phyloP scores from a whole-genome alignment of 352 stramenopile genomes.

The Phytophthora hibernalis region DNA sequence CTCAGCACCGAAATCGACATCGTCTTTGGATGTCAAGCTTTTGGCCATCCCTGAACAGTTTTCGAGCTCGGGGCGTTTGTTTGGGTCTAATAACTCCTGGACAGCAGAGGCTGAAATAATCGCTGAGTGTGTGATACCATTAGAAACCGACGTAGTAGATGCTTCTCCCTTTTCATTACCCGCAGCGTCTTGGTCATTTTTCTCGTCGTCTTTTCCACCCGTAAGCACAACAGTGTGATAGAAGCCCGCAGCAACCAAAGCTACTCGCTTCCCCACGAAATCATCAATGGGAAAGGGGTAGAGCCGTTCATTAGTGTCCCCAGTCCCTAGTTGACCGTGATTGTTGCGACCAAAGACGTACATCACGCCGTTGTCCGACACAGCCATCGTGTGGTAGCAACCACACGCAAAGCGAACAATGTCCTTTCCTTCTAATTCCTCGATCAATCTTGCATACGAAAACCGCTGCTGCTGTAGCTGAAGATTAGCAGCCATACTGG shows the following conservation, averaged over 20 bases:
- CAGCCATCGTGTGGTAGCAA: slow-evolving; percentile 92
- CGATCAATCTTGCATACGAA: slow-evolving; percentile 57
- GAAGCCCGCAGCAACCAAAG: slow-evolving; percentile 91
- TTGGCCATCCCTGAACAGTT: neutral
- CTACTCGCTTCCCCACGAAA: slow-evolving; percentile 91
- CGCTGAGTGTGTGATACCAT: slow-evolving; percentile 14
- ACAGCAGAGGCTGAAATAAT: slow-evolving; percentile 26
- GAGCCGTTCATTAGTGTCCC: slow-evolving; percentile 89
- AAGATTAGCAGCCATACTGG: slow-evolving; percentile 48
- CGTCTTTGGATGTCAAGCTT: neutral
- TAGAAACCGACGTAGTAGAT: neutral
- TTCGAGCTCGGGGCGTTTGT: slow-evolving; percentile 1
- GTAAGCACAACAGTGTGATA: slow-evolving; percentile 94
- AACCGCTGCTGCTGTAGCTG: slow-evolving; percentile 82
- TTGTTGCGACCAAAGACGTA: slow-evolving; percentile 96
- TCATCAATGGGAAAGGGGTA: slow-evolving; percentile 89
- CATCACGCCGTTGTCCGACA: slow-evolving; percentile 90
- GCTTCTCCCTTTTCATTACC: slow-evolving; percentile 20
- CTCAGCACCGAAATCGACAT: slow-evolving; percentile 4
- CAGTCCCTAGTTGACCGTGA: slow-evolving; percentile 93
- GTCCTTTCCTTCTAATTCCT: slow-evolving; percentile 84
- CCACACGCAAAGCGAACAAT: slow-evolving; percentile 88
- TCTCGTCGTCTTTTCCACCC: slow-evolving; percentile 73
- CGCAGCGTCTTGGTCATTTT: slow-evolving; percentile 31
- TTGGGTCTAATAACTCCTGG: slow-evolving; percentile 28